A percentile compares a stretch with the other conserved stretches of the same genome.
Conservation (phyloP, 306 rosid species). For the Herpetospermum pedunculosum region DNA sequence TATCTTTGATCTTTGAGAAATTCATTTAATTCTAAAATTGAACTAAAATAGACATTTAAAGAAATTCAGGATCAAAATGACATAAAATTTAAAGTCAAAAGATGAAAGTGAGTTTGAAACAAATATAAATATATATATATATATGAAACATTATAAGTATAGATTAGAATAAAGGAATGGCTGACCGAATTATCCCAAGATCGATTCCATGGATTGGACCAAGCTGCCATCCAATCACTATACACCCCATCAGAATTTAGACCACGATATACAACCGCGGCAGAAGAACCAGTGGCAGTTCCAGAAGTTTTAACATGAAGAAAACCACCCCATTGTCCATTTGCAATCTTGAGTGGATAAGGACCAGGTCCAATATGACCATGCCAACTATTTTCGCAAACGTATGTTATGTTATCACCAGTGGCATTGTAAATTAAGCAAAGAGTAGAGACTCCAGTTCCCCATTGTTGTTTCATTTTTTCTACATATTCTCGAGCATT, state of each 20-base stretch:
- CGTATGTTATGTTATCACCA: background rate
- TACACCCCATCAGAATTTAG: fast-evolving
- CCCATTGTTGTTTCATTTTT: background rate
- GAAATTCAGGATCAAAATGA: no score
- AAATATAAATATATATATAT: no score
- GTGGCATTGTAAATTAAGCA: background rate
- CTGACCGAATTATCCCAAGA: background rate
- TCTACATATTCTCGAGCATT: constrained; percentile 3
- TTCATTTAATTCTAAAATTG: no score
- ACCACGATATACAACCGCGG: background rate
- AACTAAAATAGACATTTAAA: no score
- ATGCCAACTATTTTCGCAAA: background rate
- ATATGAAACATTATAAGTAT: background rate
- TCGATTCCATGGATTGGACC: background rate
- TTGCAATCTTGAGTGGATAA: no score
- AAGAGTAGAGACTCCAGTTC: background rate
- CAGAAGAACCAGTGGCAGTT: background rate
- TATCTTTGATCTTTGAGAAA: no score
- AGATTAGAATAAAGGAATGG: background rate
- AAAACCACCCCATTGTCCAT: no score
- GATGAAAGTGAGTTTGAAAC: no score
- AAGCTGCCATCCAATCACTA: background rate
- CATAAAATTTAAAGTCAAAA: no score
- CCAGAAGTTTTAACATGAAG: background rate
- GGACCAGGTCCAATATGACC: no score